Evolutionary conservation across 1,284 basidiomycete species (phyloP).

Genomic region (Volvariella volvacea): DNA sequence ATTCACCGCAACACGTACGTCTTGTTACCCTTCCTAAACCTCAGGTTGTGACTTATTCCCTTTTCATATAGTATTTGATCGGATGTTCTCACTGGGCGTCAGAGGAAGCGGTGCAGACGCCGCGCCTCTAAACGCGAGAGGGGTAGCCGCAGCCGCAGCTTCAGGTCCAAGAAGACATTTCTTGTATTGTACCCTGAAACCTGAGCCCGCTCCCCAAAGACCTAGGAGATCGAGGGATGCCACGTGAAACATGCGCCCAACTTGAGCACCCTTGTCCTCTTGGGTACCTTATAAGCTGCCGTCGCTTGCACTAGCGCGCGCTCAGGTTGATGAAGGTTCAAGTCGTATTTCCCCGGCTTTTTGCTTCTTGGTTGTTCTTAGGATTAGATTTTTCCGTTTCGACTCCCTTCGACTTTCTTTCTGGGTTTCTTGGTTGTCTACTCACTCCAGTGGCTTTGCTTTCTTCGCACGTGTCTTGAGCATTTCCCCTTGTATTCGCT

Average conservation of each 20-base stretch:
- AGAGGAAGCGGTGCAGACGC: slow-evolving; percentile 63
- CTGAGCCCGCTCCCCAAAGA: slow-evolving; percentile 35
- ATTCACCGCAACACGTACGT: slow-evolving; percentile 76
- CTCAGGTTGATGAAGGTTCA: no score
- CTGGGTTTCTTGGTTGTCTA: no score
- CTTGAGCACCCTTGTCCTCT: no score
- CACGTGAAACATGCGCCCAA: slow-evolving; percentile 3
- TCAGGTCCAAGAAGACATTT: slow-evolving; percentile 74
- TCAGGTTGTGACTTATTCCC: slow-evolving; percentile 2
- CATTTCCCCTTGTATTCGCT: no score
- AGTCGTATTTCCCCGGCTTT: no score
- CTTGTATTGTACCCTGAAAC: slow-evolving; percentile 68
- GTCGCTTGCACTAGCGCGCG: no score
- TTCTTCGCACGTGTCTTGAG: no score
- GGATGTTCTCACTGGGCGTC: slow-evolving; percentile 84
- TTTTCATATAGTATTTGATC: slow-evolving; percentile 66
- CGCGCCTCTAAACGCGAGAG: slow-evolving; percentile 53
- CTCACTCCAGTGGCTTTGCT: no score
- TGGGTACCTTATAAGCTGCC: no score
- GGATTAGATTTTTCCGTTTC: no score
- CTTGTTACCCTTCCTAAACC: slow-evolving; percentile 1
- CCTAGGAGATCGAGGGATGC: slow-evolving; percentile 28
- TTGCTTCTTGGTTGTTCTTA: no score
- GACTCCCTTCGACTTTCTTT: no score
- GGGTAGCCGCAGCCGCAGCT: slow-evolving; percentile 54